phyloP scores from a whole-genome alignment of 1,139 yeast species.

The Saccharomyces pastorianus region DNA sequence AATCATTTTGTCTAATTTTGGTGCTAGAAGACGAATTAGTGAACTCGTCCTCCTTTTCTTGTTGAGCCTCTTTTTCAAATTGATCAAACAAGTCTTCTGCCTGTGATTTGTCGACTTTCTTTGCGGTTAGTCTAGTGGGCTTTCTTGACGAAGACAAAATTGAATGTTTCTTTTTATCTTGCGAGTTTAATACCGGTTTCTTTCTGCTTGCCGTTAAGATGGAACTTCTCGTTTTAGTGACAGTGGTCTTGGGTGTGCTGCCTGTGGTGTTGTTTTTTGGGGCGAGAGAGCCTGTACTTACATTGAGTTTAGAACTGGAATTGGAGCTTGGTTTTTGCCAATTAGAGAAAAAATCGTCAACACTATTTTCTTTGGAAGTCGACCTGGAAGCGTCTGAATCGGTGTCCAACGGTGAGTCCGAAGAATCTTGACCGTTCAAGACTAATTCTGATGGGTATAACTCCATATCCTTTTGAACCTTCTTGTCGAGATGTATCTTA shows the following conservation, averaged over 20 bases:
- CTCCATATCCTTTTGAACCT: conserved; percentile 56
- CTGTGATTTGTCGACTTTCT: conserved; percentile 43
- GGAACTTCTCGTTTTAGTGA: conserved; percentile 21
- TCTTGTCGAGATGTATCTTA: conserved; percentile 66
- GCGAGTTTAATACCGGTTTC: conserved; percentile 9
- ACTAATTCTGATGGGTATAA: conserved; percentile 62
- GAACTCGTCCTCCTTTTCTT: conserved; percentile 41
- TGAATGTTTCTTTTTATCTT: conserved; percentile 28
- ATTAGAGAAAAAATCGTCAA: conserved; percentile 82
- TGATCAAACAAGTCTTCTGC: conserved; percentile 74
- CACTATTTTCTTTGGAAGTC: conserved; percentile 39
- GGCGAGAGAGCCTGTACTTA: conserved; percentile 26
- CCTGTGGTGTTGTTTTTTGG: conserved; percentile 7
- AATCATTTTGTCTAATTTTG: conserved; percentile 1
- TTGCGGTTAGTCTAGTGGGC: conserved; percentile 50
- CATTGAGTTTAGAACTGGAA: conserved; percentile 25
- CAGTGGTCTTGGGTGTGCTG: conserved; percentile 9
- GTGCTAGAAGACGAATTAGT: conserved; percentile 6
- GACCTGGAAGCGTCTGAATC: conserved; percentile 32
- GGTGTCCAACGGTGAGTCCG: conserved; percentile 29
- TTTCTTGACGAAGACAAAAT: conserved; percentile 34
- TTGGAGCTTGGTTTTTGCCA: conserved; percentile 67
- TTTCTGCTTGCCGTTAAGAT: conserved; percentile 23
- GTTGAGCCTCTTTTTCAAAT: conserved; percentile 77
- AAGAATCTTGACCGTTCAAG: conserved; percentile 47